Conservation (phyloP, 1,284 basidiomycete species). For the Taiwanofungus camphoratus region DNA sequence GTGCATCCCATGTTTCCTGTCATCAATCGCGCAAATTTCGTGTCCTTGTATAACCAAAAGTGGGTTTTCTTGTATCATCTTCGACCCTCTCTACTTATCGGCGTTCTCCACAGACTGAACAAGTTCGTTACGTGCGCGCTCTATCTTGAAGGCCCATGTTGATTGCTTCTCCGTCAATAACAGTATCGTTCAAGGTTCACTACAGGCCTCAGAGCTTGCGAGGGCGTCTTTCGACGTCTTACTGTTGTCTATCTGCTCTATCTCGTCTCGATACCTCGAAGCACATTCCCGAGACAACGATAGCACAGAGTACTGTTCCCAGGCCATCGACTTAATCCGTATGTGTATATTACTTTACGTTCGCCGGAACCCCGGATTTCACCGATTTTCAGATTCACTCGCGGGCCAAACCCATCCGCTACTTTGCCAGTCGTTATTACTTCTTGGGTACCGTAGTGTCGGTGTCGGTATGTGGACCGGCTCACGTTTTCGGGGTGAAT, state of each 20-base stretch:
- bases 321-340: constrained; percentile 7
- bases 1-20: constrained; percentile 12
- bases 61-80: neutral
- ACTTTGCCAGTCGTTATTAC: constrained; percentile 8
- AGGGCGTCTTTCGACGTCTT: constrained; percentile 5
- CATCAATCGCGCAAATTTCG: constrained; percentile 3
- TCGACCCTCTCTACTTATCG: neutral
- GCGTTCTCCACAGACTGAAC: constrained; percentile 2
- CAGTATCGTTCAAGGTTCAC: constrained; percentile 1
- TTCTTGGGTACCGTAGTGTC: constrained; percentile 7
- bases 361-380: neutral
- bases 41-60: constrained; percentile 7
- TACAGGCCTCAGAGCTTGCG: neutral
- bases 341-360: neutral
- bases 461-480: constrained; percentile 6
- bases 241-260: constrained; percentile 3
- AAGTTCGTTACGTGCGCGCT: constrained; percentile 1
- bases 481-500: neutral
- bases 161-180: neutral
- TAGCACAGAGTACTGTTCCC: constrained; percentile 2
- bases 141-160: neutral
- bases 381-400: constrained; percentile 1
- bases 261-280: constrained; percentile 1
- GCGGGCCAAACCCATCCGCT: constrained; percentile 1
- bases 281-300: neutral